A percentile compares a stretch with the other conserved stretches of the same genome.
Evolutionary conservation across 192 early-diverging fungal genomes (phyloP).

Genomic region (Coemansia sp.): DNA sequence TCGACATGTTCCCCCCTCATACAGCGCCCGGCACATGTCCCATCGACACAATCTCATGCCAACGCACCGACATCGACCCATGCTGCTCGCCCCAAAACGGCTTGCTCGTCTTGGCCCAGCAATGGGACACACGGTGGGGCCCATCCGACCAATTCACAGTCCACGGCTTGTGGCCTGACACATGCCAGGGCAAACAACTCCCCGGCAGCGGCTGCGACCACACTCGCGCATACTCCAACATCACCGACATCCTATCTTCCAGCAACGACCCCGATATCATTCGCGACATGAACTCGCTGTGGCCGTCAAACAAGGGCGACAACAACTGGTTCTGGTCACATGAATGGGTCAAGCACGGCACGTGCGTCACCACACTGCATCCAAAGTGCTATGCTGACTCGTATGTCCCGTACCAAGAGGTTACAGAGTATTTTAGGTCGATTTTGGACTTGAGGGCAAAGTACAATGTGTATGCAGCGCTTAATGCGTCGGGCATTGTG

Average conservation of each 20-base stretch:
- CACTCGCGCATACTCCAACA: slow-evolving; percentile 57
- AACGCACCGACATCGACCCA: slow-evolving; percentile 23
- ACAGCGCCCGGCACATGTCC: slow-evolving; percentile 30
- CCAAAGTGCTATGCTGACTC: slow-evolving; percentile 56
- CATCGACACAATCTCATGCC: slow-evolving; percentile 42
- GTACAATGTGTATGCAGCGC: slow-evolving; percentile 57
- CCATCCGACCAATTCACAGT: slow-evolving; percentile 63
- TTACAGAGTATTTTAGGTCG: slow-evolving; percentile 59
- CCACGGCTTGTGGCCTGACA: slow-evolving; percentile 81
- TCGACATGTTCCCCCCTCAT: not conserved
- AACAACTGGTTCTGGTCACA: slow-evolving; percentile 79
- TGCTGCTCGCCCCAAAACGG: slow-evolving; percentile 54
- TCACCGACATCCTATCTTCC: slow-evolving; percentile 51
- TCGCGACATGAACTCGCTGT: slow-evolving; percentile 59
- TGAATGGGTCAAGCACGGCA: slow-evolving; percentile 82
- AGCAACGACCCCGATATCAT: slow-evolving; percentile 36
- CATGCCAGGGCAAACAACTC: slow-evolving; percentile 54
- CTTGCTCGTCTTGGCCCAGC: slow-evolving; percentile 42
- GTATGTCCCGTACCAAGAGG: slow-evolving; percentile 55
- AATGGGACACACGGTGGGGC: slow-evolving; percentile 62
- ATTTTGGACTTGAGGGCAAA: slow-evolving; percentile 54
- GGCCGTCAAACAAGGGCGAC: slow-evolving; percentile 69
- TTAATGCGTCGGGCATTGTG: slow-evolving; percentile 49
- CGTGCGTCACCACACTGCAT: slow-evolving; percentile 65
- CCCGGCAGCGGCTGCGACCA: slow-evolving; percentile 62